Evolutionary conservation across 2,329 filamentous ascomycete species (phyloP).

Genomic region (Emergomyces orientalis): DNA sequence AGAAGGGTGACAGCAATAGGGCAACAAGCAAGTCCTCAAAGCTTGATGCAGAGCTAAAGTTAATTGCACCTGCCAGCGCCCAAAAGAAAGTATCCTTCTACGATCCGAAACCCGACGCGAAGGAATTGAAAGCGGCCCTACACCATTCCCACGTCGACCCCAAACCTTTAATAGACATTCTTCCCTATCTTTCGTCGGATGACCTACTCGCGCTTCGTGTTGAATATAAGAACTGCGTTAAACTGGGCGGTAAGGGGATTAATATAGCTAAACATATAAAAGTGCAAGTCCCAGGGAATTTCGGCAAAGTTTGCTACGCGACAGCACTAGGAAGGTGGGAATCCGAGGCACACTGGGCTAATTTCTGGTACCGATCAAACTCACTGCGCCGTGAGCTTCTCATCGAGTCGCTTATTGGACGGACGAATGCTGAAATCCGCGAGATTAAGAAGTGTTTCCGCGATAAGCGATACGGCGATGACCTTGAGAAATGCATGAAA

Average conservation of each 20-base stretch:
- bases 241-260: slow-evolving; percentile 44
- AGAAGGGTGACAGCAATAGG: neutral
- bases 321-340: slow-evolving; percentile 86
- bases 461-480: slow-evolving; percentile 85
- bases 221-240: slow-evolving; percentile 86
- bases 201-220: slow-evolving; percentile 77
- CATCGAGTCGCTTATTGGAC: slow-evolving; percentile 86
- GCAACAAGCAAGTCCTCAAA: slow-evolving; percentile 14
- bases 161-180: slow-evolving; percentile 66
- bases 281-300: slow-evolving; percentile 42
- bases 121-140: slow-evolving; percentile 65
- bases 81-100: slow-evolving; percentile 67
- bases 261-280: slow-evolving; percentile 45
- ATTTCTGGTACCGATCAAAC: slow-evolving; percentile 92
- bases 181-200: slow-evolving; percentile 75
- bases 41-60: slow-evolving; percentile 19
- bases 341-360: slow-evolving; percentile 93
- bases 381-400: slow-evolving; percentile 76
- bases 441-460: slow-evolving; percentile 80
- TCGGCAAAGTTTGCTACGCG: slow-evolving; percentile 87
- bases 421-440: slow-evolving; percentile 75
- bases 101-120: slow-evolving; percentile 70
- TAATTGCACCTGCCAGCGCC: slow-evolving; percentile 39
- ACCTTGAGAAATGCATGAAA: slow-evolving; percentile 74
- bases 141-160: slow-evolving; percentile 58